Percentiles rank a stretch among this genome's conserved stretches.
phyloP scores from a whole-genome alignment of 1,139 yeast genomes.

The Meyerozyma carpophila region DNA sequence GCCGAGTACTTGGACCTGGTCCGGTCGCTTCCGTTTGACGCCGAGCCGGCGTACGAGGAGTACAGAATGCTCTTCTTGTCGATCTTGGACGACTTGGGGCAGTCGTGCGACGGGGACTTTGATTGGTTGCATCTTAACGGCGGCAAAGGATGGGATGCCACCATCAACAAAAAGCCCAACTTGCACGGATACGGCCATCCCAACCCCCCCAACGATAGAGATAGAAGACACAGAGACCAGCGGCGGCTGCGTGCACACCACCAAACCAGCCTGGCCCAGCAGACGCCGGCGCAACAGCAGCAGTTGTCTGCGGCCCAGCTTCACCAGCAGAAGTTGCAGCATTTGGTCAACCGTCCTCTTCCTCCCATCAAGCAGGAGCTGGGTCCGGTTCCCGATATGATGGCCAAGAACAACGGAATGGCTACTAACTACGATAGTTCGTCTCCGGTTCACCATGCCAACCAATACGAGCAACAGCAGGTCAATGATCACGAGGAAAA shows the following conservation, averaged over 20 bases:
- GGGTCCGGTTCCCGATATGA: slow-evolving; percentile 14
- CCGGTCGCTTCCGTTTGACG: slow-evolving; percentile 81
- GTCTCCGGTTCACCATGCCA: slow-evolving; percentile 17
- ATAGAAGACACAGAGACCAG: slow-evolving; percentile 31
- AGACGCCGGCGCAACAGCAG: slow-evolving; percentile 15
- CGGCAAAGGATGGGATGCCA: slow-evolving; percentile 89
- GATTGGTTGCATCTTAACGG: slow-evolving; percentile 94
- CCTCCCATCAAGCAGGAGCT: slow-evolving; percentile 47
- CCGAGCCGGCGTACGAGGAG: slow-evolving; percentile 90
- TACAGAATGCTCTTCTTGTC: slow-evolving; percentile 71
- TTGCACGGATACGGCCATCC: slow-evolving; percentile 84
- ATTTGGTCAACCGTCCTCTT: slow-evolving; percentile 46
- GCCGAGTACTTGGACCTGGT: slow-evolving; percentile 83
- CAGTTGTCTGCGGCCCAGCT: slow-evolving; percentile 39
- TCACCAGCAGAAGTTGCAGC: slow-evolving; percentile 48
- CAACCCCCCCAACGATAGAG: slow-evolving; percentile 49
- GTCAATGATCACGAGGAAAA: slow-evolving; percentile 32
- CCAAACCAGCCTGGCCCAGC: neutral
- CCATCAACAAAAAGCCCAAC: slow-evolving; percentile 79
- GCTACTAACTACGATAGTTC: slow-evolving; percentile 14
- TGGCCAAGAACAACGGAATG: slow-evolving; percentile 8
- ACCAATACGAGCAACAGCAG: slow-evolving; percentile 36
- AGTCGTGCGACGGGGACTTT: slow-evolving; percentile 76
- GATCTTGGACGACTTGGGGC: slow-evolving; percentile 66
- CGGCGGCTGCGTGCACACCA: slow-evolving; percentile 4